Percentiles rank a stretch among this genome's conserved stretches.
phyloP scores from a whole-genome alignment of 2,329 filamentous ascomycete genomes.

The Diaporthe sp. region DNA sequence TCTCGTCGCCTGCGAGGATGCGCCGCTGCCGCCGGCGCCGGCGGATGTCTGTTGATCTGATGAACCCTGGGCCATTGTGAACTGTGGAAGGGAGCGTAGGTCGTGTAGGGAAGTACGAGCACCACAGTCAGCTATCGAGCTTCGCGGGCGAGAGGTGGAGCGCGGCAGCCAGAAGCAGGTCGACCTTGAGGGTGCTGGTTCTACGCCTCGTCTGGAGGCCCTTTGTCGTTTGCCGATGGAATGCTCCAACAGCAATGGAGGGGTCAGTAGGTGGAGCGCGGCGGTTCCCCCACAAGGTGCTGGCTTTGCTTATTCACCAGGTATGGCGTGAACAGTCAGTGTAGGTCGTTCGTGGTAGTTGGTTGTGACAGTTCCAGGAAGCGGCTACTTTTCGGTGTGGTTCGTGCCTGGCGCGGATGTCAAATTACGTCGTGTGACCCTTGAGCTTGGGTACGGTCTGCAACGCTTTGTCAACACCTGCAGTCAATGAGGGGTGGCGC shows the following conservation, averaged over 20 bases:
- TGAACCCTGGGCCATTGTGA: slow-evolving; percentile 6
- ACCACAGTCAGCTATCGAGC: not conserved
- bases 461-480: slow-evolving; percentile 25
- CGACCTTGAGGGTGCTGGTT: not conserved
- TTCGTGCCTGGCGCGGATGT: slow-evolving; percentile 12
- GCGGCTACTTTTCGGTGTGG: not conserved
- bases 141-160: not conserved
- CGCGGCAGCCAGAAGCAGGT: not conserved
- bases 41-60: slow-evolving; percentile 20
- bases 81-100: not conserved
- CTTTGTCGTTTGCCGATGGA: not conserved
- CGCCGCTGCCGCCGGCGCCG: slow-evolving; percentile 16
- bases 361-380: not conserved
- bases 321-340: not conserved
- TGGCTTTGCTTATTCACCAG: not conserved
- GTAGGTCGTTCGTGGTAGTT: not conserved
- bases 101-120: not conserved
- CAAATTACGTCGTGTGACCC: slow-evolving; percentile 30
- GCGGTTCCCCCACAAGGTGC: not conserved
- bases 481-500: slow-evolving; percentile 6
- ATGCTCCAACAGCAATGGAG: not conserved
- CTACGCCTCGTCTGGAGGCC: not conserved
- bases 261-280: not conserved
- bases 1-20: slow-evolving; percentile 16
- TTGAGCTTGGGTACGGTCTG: slow-evolving; percentile 32